Evolutionary conservation across 192 early-diverging fungal genomes (phyloP), one percentile per base, ranked within the genome.

Genomic region (Backusella sp.): DNA sequence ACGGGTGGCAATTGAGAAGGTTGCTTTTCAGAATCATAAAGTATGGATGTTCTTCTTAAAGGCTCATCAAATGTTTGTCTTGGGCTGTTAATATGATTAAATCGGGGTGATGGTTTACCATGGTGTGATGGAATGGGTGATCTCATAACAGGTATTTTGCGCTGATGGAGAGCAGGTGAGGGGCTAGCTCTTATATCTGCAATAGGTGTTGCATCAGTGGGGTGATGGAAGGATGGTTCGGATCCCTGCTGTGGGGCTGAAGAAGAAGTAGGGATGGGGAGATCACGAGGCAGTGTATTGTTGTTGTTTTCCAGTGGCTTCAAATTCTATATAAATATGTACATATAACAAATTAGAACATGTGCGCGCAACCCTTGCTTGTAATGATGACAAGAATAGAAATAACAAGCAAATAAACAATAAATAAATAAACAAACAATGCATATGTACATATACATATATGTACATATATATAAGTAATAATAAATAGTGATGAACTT

Each of bases 11-110:
- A 49, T 19, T 70, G 68, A 28, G 42, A 6, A 3, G 21, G 37
- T 14, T 35, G 35, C 15, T 71, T 71, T 49, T 71, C 70, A 17
- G 70, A 46, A 32, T 71, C 70, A 32, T 71, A 71, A 44, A 71
- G 42, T 41, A 73, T 44, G 8, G 72, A 73, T 36, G 72, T 73
- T 41, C 72, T 73, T 65, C 72, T 56, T 30, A 73, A 30, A 34
- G 72, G 72, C n/a, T 73, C 72, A 26, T 44, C 32, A 52, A 17
- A 49, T 17, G 19, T 19, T 49, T 49, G 46, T 7, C 46, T 52
- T 17, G 32, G 53, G n/a, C 44, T 59, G 11, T 36, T 12, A 9
- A 12, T 73, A 12, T 30, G 70, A 44, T 46, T 36, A 39, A 26
- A 23, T 70, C 34, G 39, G 23, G 69, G 69, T 23, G 69, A 42